Base-by-base conservation (phyloP, 1,284 basidiomycete species). In the Papiliotrema terrestris region DNA sequence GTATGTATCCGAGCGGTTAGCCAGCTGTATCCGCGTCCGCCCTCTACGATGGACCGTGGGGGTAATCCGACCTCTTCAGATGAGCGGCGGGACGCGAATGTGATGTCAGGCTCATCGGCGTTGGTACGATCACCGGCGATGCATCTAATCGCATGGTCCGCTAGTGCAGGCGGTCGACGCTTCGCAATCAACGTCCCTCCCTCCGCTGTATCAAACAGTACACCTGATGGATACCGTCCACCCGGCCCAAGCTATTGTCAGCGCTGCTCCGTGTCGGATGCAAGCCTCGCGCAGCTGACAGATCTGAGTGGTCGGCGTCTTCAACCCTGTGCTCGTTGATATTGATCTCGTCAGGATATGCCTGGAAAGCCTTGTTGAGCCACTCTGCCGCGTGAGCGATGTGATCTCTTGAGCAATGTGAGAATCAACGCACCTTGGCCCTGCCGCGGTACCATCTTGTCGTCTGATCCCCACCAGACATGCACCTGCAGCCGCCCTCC, bases 401-500 rank as follows among this genome's bases (percentile, higher is more conserved):
- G n/a, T n/a, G 3, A n/a, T 26, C 6, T 46, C 26, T 13, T 13
- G 11, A 14, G 8, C 22, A 15, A 2, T n/a, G 22, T 3, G n/a
- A 39, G 32, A 39, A 14, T 4, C 25, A 8, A 45, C 55, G 38
- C 45, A 56, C 55, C 8, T 44, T 56, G 55, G 2, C 55, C 55
- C 25, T 56, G 23, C 13, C 49, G 4, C 25, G 55, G 55, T 3
- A 56, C 55, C 55, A 56, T 56, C 1, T 38, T 37, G 32, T 56
- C 55, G 15, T 52, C 11, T 37, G 19, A 36, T 6, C 55, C 55
- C 55, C 55, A 56, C 55, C 55, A 56, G 14, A 56, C 15, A 13
- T 56, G 41, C 1, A 56, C 15, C 1, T 52, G 25, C 0, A 56
- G 45, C 15, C 11, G 25, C 19, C 19, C 38, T 3, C 15, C 20